These are phyloP conservation scores for Vigna reflexopilosa DNA, from an alignment of 306 rosid species.

Conservation along the genomic window DNA sequence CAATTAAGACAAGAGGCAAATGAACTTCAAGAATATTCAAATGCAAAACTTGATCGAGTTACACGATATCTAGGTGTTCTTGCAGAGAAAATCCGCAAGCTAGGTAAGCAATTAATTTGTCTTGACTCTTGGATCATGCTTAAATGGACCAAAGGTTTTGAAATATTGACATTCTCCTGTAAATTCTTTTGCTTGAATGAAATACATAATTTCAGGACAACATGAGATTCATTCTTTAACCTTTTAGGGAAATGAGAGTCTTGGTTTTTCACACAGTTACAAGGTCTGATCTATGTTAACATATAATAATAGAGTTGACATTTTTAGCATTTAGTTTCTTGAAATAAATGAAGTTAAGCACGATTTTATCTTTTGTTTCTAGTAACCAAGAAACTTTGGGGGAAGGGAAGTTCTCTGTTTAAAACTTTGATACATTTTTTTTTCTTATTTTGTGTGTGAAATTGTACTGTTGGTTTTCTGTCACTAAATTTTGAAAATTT, in stretches of 20 bases:
- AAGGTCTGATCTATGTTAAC: conserved; percentile 32
- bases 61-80: conserved; percentile 96
- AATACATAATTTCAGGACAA: conserved; percentile 28
- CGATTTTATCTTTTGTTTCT: background rate
- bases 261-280: conserved; percentile 1
- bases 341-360: conserved; percentile 12
- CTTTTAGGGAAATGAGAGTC: conserved; percentile 14
- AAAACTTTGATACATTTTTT: conserved; percentile 13
- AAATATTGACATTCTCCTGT: conserved; percentile 10
- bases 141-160: conserved; percentile 28
- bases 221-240: conserved; percentile 31
- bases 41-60: conserved; percentile 93
- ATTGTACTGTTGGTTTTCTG: conserved; percentile 34
- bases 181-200: conserved; percentile 31
- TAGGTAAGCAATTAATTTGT: conserved; percentile 62
- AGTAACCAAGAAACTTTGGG: background rate
- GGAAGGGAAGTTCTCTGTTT: background rate
- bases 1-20: conserved; percentile 89
- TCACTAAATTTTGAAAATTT: conserved; percentile 41
- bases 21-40: conserved; percentile 91
- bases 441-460: background rate
- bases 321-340: conserved; percentile 36
- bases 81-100: conserved; percentile 79
- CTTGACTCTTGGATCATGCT: conserved; percentile 16
- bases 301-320: conserved; percentile 16